Evolutionary conservation across 495 filamentous ascomycete species (phyloP).

Genomic region (Niebla homalea): DNA sequence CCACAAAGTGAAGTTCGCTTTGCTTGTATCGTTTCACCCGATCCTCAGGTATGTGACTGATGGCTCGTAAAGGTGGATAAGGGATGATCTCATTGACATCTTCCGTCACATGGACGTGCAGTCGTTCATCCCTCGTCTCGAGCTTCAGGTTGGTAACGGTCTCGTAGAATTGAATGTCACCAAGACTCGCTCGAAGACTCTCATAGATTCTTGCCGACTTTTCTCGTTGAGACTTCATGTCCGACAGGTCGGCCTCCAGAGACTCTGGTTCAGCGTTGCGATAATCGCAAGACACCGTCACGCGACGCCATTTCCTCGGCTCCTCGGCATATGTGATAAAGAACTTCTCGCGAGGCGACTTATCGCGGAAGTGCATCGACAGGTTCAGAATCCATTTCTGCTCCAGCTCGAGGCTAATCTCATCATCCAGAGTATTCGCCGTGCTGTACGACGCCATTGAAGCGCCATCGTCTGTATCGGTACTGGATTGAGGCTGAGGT

Average conservation of each 20-base stretch:
- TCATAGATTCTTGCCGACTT: slow-evolving; percentile 95
- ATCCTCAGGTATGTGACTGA: slow-evolving; percentile 59
- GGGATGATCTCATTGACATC: slow-evolving; percentile 90
- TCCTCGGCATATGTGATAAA: slow-evolving; percentile 89
- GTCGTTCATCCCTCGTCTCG: slow-evolving; percentile 72
- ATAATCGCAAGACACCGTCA: slow-evolving; percentile 92
- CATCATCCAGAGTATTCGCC: slow-evolving; percentile 33
- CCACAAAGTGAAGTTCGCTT: slow-evolving; percentile 66
- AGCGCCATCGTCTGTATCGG: slow-evolving; percentile 16
- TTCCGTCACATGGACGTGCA: slow-evolving; percentile 97
- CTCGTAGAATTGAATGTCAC: slow-evolving; percentile 86
- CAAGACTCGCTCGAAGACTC: slow-evolving; percentile 80
- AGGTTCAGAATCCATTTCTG: slow-evolving; percentile 90
- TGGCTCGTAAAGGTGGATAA: slow-evolving; percentile 62
- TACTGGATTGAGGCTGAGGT: slow-evolving; percentile 4
- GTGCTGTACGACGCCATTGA: slow-evolving; percentile 20
- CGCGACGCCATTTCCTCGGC: slow-evolving; percentile 64
- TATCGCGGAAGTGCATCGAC: slow-evolving; percentile 96
- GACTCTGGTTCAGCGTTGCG: slow-evolving; percentile 68
- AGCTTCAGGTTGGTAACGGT: slow-evolving; percentile 95
- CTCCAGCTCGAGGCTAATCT: slow-evolving; percentile 71
- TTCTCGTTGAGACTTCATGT: slow-evolving; percentile 73
- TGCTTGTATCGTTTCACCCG: slow-evolving; percentile 40
- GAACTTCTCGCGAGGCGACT: slow-evolving; percentile 91
- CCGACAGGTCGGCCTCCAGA: slow-evolving; percentile 69